Evolutionary conservation across 2,329 filamentous ascomycete genomes (phyloP).

Genomic region (Sarocladium brachiariae): DNA sequence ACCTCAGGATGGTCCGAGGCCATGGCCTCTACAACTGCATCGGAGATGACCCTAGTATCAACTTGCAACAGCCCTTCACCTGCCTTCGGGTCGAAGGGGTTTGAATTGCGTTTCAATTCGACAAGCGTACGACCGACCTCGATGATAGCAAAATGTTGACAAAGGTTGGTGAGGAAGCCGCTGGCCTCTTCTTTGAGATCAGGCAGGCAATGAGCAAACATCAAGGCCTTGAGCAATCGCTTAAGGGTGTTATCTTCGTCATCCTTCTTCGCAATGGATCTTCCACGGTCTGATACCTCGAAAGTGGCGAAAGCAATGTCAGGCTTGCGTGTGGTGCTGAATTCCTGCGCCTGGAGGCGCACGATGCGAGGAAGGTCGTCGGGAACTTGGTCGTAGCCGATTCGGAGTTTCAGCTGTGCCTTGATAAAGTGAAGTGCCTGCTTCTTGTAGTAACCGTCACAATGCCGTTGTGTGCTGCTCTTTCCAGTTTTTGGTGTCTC

Average conservation of each 20-base stretch:
- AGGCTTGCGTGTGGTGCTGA: constrained; percentile 60
- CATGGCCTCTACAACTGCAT: constrained; percentile 84
- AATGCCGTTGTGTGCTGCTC: constrained; percentile 48
- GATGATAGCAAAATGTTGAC: constrained; percentile 82
- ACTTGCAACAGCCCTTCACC: constrained; percentile 84
- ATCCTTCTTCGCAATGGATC: constrained; percentile 80
- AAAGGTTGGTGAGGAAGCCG: constrained; percentile 70
- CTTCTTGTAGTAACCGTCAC: constrained; percentile 82
- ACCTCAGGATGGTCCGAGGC: constrained; percentile 77
- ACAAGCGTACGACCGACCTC: constrained; percentile 84
- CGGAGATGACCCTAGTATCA: constrained; percentile 78
- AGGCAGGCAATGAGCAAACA: constrained; percentile 76
- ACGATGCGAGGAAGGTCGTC: constrained; percentile 83
- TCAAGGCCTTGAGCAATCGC: constrained; percentile 80
- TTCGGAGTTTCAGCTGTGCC: constrained; percentile 81
- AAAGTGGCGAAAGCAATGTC: constrained; percentile 65
- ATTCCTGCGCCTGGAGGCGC: constrained; percentile 81
- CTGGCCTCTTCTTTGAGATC: constrained; percentile 73
- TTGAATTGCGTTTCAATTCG: constrained; percentile 67
- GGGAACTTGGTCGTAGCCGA: constrained; percentile 80
- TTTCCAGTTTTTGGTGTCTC: constrained; percentile 63
- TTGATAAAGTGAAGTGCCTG: constrained; percentile 86
- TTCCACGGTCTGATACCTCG: constrained; percentile 68
- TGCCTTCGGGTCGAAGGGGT: constrained; percentile 74
- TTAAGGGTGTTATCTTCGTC: constrained; percentile 77